Base-by-base conservation (phyloP, 371 early-diverging fungal genomes). In the Lichtheimia ramosa region DNA sequence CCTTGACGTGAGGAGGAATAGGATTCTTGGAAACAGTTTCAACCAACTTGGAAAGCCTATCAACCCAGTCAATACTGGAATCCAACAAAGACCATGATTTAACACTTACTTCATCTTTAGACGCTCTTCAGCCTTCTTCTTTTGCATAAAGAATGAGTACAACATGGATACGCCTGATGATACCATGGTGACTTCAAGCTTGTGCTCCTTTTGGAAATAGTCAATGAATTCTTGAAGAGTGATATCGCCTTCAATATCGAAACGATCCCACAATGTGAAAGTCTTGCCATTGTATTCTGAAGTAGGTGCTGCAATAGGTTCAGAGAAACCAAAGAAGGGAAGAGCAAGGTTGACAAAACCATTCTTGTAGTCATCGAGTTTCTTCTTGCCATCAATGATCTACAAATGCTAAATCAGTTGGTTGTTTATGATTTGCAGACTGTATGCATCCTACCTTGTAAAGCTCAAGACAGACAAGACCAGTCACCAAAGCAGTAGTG, bases 241-340 rank as follows among this genome's bases (percentile, higher is more conserved):
- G 42, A 91, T 66, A 68, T 99, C 96, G 5, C 81, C 79, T 53
- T 90, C 77, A 54, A 99, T 83, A 60, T 96, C 96, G 65, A 99
- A 92, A 49, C 96, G 90, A 66, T 97, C 97, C 99, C 99, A 99
- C 48, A 97, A 82, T 25, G 92, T 97, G 66, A 90, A 97, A 71
- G 92, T 85, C 3, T 69, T 78, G 58, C 92, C 96, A 62, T 93
- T 81, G 81, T 96, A 96, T 84, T 91, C 88, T 63, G 84, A 73
- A 70, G 84, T 87, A 50, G 86, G 91, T 4, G 96, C 94, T 12
- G 91, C 89, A 68, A 99, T 94, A 6, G 99, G 99, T 65, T 99
- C 99, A 16, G 99, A 98, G 79, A 97, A 96, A 16, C 93, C 98
- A 85, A 99, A 92, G 90, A 99, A 96, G n/a, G 99, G 99, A 55